Evolutionary conservation across 2,329 filamentous ascomycete genomes (phyloP), one percentile per base, ranked within the genome.

Genomic region (Hymenoscyphus fructigenus): DNA sequence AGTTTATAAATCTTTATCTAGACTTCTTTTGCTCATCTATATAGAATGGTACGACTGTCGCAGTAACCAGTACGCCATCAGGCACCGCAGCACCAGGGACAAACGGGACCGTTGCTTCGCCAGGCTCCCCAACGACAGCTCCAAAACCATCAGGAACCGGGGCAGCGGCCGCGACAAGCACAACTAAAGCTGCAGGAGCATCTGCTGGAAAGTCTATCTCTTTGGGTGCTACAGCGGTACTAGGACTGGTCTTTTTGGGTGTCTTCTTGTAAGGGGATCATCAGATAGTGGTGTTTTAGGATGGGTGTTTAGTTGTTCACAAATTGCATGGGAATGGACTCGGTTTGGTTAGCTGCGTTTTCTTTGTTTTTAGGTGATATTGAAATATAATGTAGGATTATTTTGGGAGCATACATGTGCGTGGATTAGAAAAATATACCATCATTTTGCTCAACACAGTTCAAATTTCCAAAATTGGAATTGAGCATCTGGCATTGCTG

Each of bases 151-250:
- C 59, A 7, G 28, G 6, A 3, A 53, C 59, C 26, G 28, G 12
- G 17, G 17, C 28, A 12, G 60, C 60, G 1, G 2, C 23, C 32
- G 20, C 50, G n/a, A 10, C 59, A 26, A 17, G 38, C 3, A 15
- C 59, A 6, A 32, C 41, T 14, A 61, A 32, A 12, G 12, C 41
- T 6, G 32, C n/a, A 28, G 44, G 59, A 20, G 59, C 59, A 32
- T 61, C 59, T 36, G 28, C 59, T 53, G 59, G 59, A 53, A 61
- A 53, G 26, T 41, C 41, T 15, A 55, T 61, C 59, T 53, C 41
- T 34, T 9, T 53, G 12, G 59, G 59, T 55, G 59, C 59, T 6
- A 29, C 38, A 9, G 28, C 44, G 15, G 29, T 61, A 15, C 29
- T 61, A 6, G 59, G 59, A 12, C 10, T 61, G 17, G 28, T 61